Evolutionary conservation across 768 basidiomycete species (phyloP).

Genomic region (Hysterangium stoloniferum): DNA sequence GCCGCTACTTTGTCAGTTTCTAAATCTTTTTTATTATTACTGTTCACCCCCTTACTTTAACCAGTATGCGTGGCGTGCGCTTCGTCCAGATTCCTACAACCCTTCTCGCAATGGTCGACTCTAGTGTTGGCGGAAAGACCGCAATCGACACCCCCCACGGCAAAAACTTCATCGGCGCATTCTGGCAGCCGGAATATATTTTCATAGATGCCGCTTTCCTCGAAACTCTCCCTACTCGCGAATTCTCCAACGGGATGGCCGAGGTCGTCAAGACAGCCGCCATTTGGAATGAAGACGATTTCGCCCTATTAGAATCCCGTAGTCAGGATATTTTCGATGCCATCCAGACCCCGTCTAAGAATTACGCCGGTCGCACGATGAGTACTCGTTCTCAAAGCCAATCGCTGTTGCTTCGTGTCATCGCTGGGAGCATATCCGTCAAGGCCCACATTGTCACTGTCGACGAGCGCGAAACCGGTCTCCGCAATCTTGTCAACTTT

Average conservation of each 20-base stretch:
- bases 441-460: conserved; percentile 96
- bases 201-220: conserved; percentile 97
- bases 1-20: conserved; percentile 87
- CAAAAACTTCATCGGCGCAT: conserved; percentile 97
- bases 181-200: conserved; percentile 96
- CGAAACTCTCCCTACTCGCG: conserved; percentile 83
- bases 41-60: neutral
- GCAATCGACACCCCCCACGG: conserved; percentile 98
- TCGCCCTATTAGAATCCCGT: conserved; percentile 83
- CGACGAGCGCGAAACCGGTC: conserved; percentile 93
- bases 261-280: conserved; percentile 99
- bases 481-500: conserved; percentile 98
- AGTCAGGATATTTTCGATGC: conserved; percentile 75
- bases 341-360: conserved; percentile 60
- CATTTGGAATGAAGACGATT: conserved; percentile 94
- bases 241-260: conserved; percentile 99
- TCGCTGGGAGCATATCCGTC: conserved; percentile 88
- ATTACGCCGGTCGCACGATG: conserved; percentile 49
- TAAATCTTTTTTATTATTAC: conserved; percentile 10
- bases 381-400: conserved; percentile 67
- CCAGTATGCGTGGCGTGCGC: conserved; percentile 93
- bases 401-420: conserved; percentile 81
- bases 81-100: conserved; percentile 97
- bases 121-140: conserved; percentile 95
- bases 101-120: conserved; percentile 97